Percentiles rank a stretch among this genome's conserved stretches.
These are phyloP conservation scores for Xylaria multiplex DNA, from an alignment of 2,329 filamentous ascomycete species.

Conservation along the genomic window DNA sequence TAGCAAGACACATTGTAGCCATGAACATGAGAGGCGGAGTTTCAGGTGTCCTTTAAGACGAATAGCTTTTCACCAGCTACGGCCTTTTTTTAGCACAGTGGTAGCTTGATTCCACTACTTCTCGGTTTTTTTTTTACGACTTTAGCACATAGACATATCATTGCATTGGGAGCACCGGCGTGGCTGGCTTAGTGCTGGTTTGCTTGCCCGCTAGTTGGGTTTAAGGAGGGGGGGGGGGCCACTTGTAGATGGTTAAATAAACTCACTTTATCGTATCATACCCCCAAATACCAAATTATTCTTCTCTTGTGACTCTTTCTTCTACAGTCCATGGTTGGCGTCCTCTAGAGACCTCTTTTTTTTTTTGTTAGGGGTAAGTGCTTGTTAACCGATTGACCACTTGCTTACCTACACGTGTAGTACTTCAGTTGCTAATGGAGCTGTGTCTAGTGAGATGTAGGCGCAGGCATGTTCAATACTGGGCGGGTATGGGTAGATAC, in stretches of 20 bases:
- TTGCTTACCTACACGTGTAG: too few relatives aligned
- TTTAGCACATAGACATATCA: slow-evolving; percentile 24
- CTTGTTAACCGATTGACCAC: too few relatives aligned
- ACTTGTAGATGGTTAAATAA: slow-evolving; percentile 2
- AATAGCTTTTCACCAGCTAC: slow-evolving; percentile 11
- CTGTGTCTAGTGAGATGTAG: too few relatives aligned
- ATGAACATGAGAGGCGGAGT: slow-evolving; percentile 35
- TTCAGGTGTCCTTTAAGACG: slow-evolving; percentile 29
- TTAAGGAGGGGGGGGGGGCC: background rate
- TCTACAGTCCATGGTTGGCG: too few relatives aligned
- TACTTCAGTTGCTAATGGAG: too few relatives aligned
- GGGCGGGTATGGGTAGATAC: too few relatives aligned
- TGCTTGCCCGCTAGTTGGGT: background rate
- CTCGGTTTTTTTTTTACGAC: slow-evolving; percentile 20
- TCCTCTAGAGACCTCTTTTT: too few relatives aligned
- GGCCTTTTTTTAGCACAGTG: background rate
- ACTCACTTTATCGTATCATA: slow-evolving; percentile 17
- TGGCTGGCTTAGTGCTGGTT: slow-evolving; percentile 23
- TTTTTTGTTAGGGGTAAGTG: too few relatives aligned
- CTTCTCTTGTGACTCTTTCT: background rate
- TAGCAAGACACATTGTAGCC: slow-evolving; percentile 31
- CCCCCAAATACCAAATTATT: slow-evolving; percentile 4
- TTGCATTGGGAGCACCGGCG: slow-evolving; percentile 30
- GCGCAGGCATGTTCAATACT: too few relatives aligned
- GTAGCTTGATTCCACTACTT: slow-evolving; percentile 3